phyloP scores from a whole-genome alignment of 1,284 basidiomycete genomes.

The Pisolithus thermaeus region DNA sequence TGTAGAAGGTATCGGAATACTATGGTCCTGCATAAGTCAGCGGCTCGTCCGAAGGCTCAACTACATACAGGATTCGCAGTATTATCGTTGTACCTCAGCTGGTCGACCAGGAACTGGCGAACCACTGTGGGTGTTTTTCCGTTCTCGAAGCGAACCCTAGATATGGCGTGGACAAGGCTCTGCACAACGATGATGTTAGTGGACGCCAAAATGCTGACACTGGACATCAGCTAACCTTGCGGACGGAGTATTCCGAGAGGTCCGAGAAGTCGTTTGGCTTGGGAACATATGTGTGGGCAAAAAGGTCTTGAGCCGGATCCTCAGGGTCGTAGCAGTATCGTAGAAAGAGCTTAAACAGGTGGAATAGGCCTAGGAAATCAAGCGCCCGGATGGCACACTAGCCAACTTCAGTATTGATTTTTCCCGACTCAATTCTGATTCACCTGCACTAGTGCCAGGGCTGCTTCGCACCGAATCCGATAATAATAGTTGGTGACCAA shows the following conservation, averaged over 20 bases:
- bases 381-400: conserved; percentile 79
- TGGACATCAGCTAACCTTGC: conserved; percentile 55
- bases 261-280: conserved; percentile 93
- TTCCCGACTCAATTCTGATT: conserved; percentile 27
- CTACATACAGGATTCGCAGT: conserved; percentile 76
- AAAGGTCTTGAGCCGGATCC: conserved; percentile 72
- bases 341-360: conserved; percentile 94
- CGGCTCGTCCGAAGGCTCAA: background rate
- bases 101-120: conserved; percentile 87
- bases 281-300: conserved; percentile 81
- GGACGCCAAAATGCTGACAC: background rate
- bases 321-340: conserved; percentile 88
- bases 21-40: conserved; percentile 29
- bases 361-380: conserved; percentile 89
- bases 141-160: conserved; percentile 79
- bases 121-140: conserved; percentile 85
- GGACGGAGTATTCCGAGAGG: conserved; percentile 89
- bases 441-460: conserved; percentile 79
- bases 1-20: conserved; percentile 91
- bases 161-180: conserved; percentile 77
- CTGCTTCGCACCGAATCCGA: conserved; percentile 95
- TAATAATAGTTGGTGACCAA: conserved; percentile 96
- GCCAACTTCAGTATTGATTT: conserved; percentile 1
- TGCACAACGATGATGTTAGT: conserved; percentile 28
- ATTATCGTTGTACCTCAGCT: conserved; percentile 93